A percentile compares a stretch with the other conserved stretches of the same genome.
Evolutionary conservation across 805 yeast species (phyloP).

Genomic region (Maudiozyma turicensis): DNA sequence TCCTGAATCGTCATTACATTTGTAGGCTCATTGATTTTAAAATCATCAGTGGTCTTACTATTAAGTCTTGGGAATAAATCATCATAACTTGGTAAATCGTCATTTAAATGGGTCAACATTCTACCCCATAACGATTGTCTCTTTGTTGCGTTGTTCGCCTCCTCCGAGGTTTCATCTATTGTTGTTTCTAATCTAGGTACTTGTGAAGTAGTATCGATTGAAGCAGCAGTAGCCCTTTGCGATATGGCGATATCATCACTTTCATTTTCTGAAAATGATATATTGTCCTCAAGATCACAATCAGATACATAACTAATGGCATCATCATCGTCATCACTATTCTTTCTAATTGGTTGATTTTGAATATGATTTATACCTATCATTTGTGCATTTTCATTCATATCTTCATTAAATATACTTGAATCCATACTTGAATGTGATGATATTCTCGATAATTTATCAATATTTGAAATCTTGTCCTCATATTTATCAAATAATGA

Average conservation of each 20-base stretch:
- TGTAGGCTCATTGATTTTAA: background rate
- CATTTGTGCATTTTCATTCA: background rate
- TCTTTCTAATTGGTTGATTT: slow-evolving; percentile 4
- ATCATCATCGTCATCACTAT: slow-evolving; percentile 25
- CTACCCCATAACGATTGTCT: slow-evolving; percentile 30
- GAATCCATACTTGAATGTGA: slow-evolving; percentile 23
- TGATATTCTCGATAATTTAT: slow-evolving; percentile 11
- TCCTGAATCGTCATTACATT: background rate
- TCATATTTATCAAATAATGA: slow-evolving; percentile 20
- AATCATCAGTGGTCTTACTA: background rate
- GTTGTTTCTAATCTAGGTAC: background rate
- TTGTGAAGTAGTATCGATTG: background rate
- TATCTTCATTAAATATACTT: slow-evolving; percentile 20
- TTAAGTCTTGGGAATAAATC: slow-evolving; percentile 51
- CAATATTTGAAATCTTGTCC: slow-evolving; percentile 3
- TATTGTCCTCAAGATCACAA: slow-evolving; percentile 22
- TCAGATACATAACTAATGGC: slow-evolving; percentile 12
- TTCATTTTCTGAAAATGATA: slow-evolving; percentile 19
- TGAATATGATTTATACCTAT: background rate
- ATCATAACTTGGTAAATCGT: slow-evolving; percentile 60
- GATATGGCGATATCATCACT: background rate
- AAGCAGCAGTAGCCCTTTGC: background rate
- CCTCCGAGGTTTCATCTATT: background rate
- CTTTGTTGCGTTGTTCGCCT: background rate
- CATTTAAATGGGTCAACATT: slow-evolving; percentile 31